Conservation (phyloP, 2,329 filamentous ascomycete species). For the Epichloe gansuensis region DNA sequence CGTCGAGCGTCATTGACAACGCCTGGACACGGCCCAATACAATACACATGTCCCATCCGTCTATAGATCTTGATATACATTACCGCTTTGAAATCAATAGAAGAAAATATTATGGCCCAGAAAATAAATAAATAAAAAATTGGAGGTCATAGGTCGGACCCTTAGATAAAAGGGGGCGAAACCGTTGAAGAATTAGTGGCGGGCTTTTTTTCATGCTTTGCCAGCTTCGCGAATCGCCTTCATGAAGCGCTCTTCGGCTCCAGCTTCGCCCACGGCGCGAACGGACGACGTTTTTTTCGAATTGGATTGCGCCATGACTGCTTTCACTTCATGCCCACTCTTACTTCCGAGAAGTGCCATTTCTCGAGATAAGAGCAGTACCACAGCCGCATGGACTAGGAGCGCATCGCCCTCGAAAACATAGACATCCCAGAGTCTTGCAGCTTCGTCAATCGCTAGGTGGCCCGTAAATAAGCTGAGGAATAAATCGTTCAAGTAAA, state of each 20-base stretch:
- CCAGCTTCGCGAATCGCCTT: conserved; percentile 22
- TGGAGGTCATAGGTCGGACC: background rate
- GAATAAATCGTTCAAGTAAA: conserved; percentile 49
- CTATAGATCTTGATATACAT: conserved; percentile 14
- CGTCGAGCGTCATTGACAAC: conserved; percentile 7
- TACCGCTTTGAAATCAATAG: conserved; percentile 9
- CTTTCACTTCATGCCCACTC: conserved; percentile 30
- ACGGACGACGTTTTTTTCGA: conserved; percentile 16
- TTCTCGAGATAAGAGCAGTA: conserved; percentile 44
- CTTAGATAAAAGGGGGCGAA: background rate
- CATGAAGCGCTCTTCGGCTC: conserved; percentile 35
- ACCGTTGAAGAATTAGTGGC: background rate
- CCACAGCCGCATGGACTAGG: conserved; percentile 58
- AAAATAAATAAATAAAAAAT: background rate
- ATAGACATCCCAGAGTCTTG: conserved; percentile 68
- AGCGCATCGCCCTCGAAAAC: conserved; percentile 69
- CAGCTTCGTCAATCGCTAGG: conserved; percentile 55
- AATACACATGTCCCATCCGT: conserved; percentile 4
- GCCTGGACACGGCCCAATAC: conserved; percentile 5
- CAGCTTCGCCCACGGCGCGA: conserved; percentile 26
- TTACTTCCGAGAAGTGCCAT: conserved; percentile 36
- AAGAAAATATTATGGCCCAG: conserved; percentile 5
- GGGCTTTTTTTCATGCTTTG: conserved; percentile 14
- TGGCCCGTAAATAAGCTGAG: conserved; percentile 49
- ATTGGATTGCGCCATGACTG: conserved; percentile 21